These are phyloP conservation scores for Coemansia sp. DNA, from an alignment of 192 early-diverging fungal species.

Conservation along the genomic window DNA sequence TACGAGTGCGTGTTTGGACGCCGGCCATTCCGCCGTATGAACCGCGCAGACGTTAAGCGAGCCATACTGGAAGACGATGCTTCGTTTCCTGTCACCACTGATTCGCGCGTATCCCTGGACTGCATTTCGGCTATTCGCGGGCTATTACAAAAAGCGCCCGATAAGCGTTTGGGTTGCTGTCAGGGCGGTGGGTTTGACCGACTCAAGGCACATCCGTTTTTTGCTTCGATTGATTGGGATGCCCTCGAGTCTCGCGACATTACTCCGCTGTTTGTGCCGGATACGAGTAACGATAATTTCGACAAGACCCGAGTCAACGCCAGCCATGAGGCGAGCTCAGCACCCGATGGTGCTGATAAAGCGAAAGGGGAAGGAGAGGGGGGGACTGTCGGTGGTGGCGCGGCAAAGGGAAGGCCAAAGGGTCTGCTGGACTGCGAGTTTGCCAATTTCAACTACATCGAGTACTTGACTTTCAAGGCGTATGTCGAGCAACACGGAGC, in stretches of 20 bases:
- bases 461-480: constrained; percentile 65
- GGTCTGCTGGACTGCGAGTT: constrained; percentile 69
- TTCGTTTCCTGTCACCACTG: constrained; percentile 48
- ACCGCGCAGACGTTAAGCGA: constrained; percentile 10
- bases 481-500: constrained; percentile 17
- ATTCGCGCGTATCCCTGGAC: constrained; percentile 58
- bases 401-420: too few species aligned
- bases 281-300: constrained; percentile 28
- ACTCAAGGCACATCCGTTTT: constrained; percentile 79
- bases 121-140: constrained; percentile 70
- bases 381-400: neutral
- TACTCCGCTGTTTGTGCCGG: constrained; percentile 75
- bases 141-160: constrained; percentile 70
- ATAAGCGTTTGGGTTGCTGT: constrained; percentile 69
- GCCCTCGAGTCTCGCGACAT: constrained; percentile 67
- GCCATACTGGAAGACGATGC: constrained; percentile 58
- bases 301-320: constrained; percentile 9
- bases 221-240: constrained; percentile 76
- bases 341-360: neutral
- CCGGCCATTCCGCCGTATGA: constrained; percentile 60
- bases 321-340: constrained; percentile 54
- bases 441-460: constrained; percentile 71
- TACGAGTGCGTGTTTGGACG: constrained; percentile 85
- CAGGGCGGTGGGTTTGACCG: constrained; percentile 67
- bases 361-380: neutral